A percentile compares a stretch with the other conserved stretches of the same genome.
Evolutionary conservation across 306 rosid genomes (phyloP).

Genomic region (Vigna radiata): DNA sequence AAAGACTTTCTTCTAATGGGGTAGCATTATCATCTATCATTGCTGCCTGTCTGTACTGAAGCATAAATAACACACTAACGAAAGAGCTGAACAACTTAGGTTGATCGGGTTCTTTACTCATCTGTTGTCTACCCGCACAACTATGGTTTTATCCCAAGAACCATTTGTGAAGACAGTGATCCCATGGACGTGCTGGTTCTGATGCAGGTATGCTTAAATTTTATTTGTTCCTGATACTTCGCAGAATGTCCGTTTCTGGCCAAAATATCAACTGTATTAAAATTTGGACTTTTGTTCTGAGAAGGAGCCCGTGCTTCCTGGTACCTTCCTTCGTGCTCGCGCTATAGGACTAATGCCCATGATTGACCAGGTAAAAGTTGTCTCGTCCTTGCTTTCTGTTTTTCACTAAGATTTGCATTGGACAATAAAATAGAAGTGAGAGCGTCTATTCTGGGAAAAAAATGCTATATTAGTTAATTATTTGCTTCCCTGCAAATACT

Average conservation of each 20-base stretch:
- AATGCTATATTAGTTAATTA: not conserved
- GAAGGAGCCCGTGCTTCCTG: constrained; percentile 91
- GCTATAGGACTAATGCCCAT: constrained; percentile 99
- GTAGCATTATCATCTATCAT: not conserved
- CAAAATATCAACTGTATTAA: constrained; percentile 31
- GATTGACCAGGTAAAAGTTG: constrained; percentile 85
- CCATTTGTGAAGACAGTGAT: constrained; percentile 96
- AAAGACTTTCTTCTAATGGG: constrained; percentile 19
- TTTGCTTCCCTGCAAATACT: not conserved
- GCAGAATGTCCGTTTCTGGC: constrained; percentile 1
- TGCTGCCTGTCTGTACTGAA: constrained; percentile 26
- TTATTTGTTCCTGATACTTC: constrained; percentile 21
- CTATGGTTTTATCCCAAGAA: constrained; percentile 95
- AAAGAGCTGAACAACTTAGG: constrained; percentile 58
- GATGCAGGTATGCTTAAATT: constrained; percentile 79
- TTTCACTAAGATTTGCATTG: not conserved
- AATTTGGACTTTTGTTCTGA: constrained; percentile 28
- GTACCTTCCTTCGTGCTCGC: constrained; percentile 97
- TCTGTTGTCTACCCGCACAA: constrained; percentile 99
- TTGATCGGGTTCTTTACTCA: constrained; percentile 95
- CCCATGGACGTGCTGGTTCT: constrained; percentile 92
- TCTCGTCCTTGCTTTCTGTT: constrained; percentile 14
- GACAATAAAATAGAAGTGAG: constrained; percentile 19
- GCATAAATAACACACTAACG: constrained; percentile 42
- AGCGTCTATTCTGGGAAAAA: not conserved